Conservation (phyloP, 257 asterid species). For the Nicotiana undulata region DNA sequence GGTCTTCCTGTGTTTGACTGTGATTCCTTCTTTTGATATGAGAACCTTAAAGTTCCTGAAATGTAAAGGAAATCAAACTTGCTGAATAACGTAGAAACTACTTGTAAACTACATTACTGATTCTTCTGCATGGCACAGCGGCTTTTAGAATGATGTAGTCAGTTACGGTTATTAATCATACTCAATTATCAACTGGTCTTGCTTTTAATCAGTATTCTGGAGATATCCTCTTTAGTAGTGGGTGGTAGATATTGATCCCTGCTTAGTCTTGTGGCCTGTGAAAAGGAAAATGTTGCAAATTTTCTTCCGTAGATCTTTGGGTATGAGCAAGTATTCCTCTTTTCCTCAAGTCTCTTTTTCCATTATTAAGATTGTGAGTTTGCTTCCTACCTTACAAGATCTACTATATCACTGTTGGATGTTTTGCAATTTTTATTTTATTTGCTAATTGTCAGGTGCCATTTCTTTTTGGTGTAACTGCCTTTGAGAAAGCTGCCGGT, state of each 20-base stretch:
- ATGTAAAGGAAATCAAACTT: neutral
- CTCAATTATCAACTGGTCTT: neutral
- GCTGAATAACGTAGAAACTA: neutral
- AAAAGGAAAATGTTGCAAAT: neutral
- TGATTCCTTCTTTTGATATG: slow-evolving; percentile 2
- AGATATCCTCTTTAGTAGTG: neutral
- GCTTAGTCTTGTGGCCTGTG: neutral
- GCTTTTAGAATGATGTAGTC: neutral
- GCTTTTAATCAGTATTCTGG: neutral
- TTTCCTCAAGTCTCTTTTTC: neutral
- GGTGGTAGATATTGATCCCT: neutral
- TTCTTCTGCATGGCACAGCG: neutral
- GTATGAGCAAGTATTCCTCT: neutral
- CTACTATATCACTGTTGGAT: neutral
- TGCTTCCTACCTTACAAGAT: neutral
- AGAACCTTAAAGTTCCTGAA: neutral
- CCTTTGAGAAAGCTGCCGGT: slow-evolving; percentile 72
- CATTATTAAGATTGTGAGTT: neutral
- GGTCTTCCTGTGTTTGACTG: neutral
- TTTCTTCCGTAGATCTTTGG: neutral
- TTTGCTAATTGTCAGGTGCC: slow-evolving; percentile 57
- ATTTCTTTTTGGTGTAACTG: slow-evolving; percentile 89
- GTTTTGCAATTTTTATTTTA: neutral
- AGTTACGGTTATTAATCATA: neutral
- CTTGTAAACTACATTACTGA: neutral